A percentile compares a stretch with the other conserved stretches of the same genome.
These are phyloP conservation scores for Crucibulum laeve DNA, from an alignment of 768 basidiomycete genomes.

Conservation along the genomic window DNA sequence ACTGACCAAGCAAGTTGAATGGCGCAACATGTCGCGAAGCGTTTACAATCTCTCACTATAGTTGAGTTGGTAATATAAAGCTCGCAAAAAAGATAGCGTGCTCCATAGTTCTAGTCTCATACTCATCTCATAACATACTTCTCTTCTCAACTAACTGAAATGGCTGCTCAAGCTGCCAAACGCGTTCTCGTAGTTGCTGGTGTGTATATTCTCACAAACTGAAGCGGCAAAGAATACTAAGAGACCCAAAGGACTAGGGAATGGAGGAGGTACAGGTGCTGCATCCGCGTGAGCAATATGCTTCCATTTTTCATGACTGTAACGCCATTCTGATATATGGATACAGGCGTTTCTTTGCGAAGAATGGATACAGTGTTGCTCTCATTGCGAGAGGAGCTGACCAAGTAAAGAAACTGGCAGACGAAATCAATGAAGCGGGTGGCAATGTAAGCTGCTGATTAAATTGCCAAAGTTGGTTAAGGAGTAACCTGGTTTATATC, in stretches of 20 bases:
- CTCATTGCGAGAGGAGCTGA: conserved; percentile 57
- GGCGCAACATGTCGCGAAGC: no score
- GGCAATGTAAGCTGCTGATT: conserved; percentile 41
- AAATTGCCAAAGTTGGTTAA: neutral
- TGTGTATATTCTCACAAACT: conserved; percentile 17
- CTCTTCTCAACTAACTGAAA: no score
- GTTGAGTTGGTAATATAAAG: no score
- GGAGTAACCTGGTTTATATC: neutral
- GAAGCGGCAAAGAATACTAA: neutral
- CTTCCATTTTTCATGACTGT: neutral
- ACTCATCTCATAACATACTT: no score
- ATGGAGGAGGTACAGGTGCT: conserved; percentile 51
- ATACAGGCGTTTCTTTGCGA: conserved; percentile 52
- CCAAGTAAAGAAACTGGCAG: conserved; percentile 45
- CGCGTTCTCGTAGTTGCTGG: conserved; percentile 60
- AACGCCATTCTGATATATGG: neutral
- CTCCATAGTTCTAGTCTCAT: no score
- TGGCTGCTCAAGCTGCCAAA: conserved; percentile 30
- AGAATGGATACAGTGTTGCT: conserved; percentile 63
- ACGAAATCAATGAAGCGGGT: conserved; percentile 51
- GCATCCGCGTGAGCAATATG: conserved; percentile 44
- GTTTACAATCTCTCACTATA: no score
- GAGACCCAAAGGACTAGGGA: conserved; percentile 35
- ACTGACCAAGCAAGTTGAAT: no score
- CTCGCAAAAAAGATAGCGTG: no score